Percentiles rank a stretch among this genome's conserved stretches.
Conservation (phyloP, 352 stramenopile genomes). For the Elongisporangium anandrum region DNA sequence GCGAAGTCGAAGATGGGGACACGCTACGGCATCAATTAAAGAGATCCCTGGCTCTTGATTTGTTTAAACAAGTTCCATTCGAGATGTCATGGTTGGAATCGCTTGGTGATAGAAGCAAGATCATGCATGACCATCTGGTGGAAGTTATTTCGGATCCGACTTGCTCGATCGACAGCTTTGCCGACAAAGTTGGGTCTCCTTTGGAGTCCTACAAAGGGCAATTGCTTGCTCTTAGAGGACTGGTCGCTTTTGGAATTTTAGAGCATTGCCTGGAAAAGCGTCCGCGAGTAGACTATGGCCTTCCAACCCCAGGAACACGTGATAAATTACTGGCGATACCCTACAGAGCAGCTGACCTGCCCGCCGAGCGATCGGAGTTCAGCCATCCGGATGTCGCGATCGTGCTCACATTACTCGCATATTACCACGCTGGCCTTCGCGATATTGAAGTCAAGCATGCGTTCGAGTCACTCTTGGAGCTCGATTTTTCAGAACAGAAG, state of each 20-base stretch:
- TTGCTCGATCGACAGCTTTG: neutral
- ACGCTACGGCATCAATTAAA: conserved; percentile 17
- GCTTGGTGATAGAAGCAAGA: conserved; percentile 8
- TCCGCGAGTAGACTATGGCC: conserved; percentile 55
- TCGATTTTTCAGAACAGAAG: conserved; percentile 59
- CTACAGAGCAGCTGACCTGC: conserved; percentile 59
- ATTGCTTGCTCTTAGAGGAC: conserved; percentile 27
- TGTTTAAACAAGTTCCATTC: conserved; percentile 59
- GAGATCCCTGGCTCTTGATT: conserved; percentile 41
- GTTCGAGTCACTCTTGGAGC: conserved; percentile 9
- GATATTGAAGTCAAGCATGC: conserved; percentile 48
- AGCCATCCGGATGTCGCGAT: conserved; percentile 67
- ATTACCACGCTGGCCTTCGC: conserved; percentile 59
- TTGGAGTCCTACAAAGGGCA: neutral
- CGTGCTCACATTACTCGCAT: conserved; percentile 53
- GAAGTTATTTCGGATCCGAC: neutral
- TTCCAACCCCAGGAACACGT: conserved; percentile 27
- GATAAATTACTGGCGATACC: conserved; percentile 67
- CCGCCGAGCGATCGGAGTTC: conserved; percentile 58
- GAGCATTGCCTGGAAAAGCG: conserved; percentile 56
- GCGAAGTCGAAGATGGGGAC: conserved; percentile 11
- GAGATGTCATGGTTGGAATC: conserved; percentile 60
- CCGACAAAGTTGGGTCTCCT: neutral
- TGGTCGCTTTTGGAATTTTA: conserved; percentile 46
- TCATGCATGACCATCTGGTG: neutral